Percentiles rank a stretch among this genome's conserved stretches.
Evolutionary conservation across 768 basidiomycete genomes (phyloP).

Genomic region (Mycena vulgaris): DNA sequence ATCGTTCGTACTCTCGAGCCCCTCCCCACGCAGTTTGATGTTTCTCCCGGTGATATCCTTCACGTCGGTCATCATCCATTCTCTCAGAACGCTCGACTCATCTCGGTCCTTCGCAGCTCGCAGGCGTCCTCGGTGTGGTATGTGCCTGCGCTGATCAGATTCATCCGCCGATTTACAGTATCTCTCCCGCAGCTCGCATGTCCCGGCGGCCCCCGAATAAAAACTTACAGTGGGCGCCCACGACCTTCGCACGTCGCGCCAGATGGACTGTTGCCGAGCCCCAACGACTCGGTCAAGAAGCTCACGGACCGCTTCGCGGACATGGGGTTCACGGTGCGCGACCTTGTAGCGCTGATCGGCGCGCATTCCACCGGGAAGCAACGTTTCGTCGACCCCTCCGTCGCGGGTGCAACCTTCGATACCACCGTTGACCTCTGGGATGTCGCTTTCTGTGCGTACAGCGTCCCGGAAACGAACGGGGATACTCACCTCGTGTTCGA

Average conservation of each 20-base stretch:
- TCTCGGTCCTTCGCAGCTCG: background rate
- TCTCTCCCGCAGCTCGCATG: constrained; percentile 3
- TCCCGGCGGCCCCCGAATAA: constrained; percentile 9
- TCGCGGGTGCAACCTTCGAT: too few species aligned
- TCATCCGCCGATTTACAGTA: background rate
- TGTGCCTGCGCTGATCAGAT: background rate
- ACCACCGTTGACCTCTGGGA: constrained; percentile 1
- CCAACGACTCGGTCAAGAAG: background rate
- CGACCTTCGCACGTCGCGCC: background rate
- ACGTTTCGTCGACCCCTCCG: too few species aligned
- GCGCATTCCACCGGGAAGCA: too few species aligned
- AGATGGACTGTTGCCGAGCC: background rate
- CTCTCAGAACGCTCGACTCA: too few species aligned
- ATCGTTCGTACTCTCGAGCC: constrained; percentile 3
- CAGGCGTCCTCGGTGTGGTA: constrained; percentile 13
- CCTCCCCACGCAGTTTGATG: background rate
- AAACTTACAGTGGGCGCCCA: constrained; percentile 1
- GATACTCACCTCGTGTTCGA: too few species aligned
- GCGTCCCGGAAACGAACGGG: too few species aligned
- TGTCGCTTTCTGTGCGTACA: background rate
- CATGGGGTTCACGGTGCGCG: too few species aligned
- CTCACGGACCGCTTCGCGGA: background rate
- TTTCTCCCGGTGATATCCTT: constrained; percentile 2
- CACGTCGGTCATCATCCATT: background rate
- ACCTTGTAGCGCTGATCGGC: background rate